Evolutionary conservation across 179 eudicot species (phyloP).

Genomic region (Carnegiea gigantea): DNA sequence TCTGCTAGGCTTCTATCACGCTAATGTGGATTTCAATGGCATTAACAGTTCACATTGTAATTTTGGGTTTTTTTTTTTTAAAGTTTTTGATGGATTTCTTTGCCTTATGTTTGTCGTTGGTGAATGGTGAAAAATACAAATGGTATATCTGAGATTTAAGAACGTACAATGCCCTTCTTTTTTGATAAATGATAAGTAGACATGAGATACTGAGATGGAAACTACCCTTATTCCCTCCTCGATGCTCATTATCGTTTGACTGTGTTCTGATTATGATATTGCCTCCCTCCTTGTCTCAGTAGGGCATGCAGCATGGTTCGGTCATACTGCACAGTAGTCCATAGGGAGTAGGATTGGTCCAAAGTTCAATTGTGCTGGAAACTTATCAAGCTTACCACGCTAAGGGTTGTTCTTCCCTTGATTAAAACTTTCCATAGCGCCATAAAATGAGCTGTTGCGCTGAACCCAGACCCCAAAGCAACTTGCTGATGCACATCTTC

Average conservation of each 20-base stretch:
- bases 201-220: too few species aligned
- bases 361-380: not conserved
- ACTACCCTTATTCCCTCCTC: not conserved
- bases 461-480: not conserved
- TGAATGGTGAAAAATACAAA: not conserved
- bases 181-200: not conserved
- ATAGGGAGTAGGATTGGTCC: too few species aligned
- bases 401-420: too few species aligned
- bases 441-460: not conserved
- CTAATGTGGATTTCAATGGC: not conserved
- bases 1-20: not conserved
- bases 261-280: not conserved
- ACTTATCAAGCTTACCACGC: too few species aligned
- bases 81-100: not conserved
- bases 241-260: not conserved
- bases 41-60: not conserved
- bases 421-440: not conserved
- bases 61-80: too few species aligned
- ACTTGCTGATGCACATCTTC: too few species aligned
- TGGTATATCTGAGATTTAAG: not conserved
- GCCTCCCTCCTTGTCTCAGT: not conserved
- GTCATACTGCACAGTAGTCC: too few species aligned
- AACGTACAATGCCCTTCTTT: not conserved
- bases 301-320: too few species aligned
- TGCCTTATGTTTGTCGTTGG: not conserved